Percentiles rank a stretch among this genome's conserved stretches.
Evolutionary conservation across 805 yeast species (phyloP).

Genomic region (Candida germanica): DNA sequence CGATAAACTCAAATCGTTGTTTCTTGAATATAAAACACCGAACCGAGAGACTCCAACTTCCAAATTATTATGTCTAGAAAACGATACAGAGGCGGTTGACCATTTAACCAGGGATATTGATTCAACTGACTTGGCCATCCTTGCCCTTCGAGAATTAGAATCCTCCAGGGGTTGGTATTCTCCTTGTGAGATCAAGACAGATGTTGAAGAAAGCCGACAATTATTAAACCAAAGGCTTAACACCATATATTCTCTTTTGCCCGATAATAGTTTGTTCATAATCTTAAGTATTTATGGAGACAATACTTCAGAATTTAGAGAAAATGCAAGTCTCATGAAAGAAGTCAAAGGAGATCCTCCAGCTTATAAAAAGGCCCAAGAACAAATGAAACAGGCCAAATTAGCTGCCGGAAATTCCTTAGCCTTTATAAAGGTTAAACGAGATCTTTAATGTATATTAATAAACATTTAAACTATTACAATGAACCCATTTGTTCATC

Average conservation of each 20-base stretch:
- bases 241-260: constrained; percentile 49
- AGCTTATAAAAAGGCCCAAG: not conserved
- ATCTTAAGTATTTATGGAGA: constrained; percentile 24
- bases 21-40: constrained; percentile 7
- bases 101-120: constrained; percentile 33
- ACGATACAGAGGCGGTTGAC: constrained; percentile 60
- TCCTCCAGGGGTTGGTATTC: constrained; percentile 8
- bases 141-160: constrained; percentile 60
- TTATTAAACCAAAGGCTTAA: constrained; percentile 45
- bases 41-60: not conserved
- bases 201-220: constrained; percentile 15
- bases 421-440: constrained; percentile 50
- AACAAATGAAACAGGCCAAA: constrained; percentile 42
- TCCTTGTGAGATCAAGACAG: constrained; percentile 5
- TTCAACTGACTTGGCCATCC: constrained; percentile 47
- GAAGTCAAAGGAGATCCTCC: not conserved
- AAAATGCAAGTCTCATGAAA: not conserved
- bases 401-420: constrained; percentile 58
- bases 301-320: not conserved
- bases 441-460: constrained; percentile 1
- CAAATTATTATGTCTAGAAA: constrained; percentile 30
- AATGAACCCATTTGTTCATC: constrained; percentile 7
- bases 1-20: constrained; percentile 4
- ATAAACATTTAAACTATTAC: not conserved
- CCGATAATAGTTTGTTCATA: constrained; percentile 58